Base-by-base conservation (phyloP, 2,329 filamentous ascomycete species). In the Chrysosporium keratinophilum region DNA sequence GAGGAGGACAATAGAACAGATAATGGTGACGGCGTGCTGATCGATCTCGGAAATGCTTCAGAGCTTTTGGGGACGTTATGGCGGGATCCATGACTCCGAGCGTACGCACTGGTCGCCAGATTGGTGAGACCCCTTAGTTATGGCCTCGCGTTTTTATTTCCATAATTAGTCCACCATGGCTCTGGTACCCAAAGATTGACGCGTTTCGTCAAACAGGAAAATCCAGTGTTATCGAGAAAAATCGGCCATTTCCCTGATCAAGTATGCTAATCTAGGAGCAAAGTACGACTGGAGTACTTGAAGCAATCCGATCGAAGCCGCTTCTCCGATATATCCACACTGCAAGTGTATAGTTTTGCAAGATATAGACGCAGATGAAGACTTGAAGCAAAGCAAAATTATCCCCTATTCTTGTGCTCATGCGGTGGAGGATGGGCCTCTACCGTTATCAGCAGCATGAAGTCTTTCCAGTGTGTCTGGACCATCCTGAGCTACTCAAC, bases 141-240 rank as follows among this genome's bases (percentile, higher is more conserved):
- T n/a, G 43, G 31, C 28, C 43, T n/a, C 31, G 43, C 23, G 43
- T 20, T 11, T 45, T 45, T 45, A 19, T 20, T 45, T 10, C 43
- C 28, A n/a, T n/a, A n/a, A n/a, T n/a, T n/a, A 45, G 43, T 33
- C n/a, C 17, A 5, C 40, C 10, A 19, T 42, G 4, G 40, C n/a
- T 42, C 17, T 45, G 33, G 15, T 10, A 45, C 31, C 12, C 2
- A 45, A 15, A 9, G 19, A 3, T 35, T 35, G 19, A 35, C 4
- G 12, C 11, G 34, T 33, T n/a, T 33, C 19, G 15, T 9, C 35
- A 6, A 35, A 34, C 28, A 47, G 44, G 7, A 28, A 31, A 11
- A 33, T 45, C 23, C 43, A 33, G 31, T 50, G 47, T 33, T 50
- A 50, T 17, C 34, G 47, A 39, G 47, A 50, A 41, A 40, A 50